Evolutionary conservation across 2,329 filamentous ascomycete species (phyloP), one percentile per base, ranked within the genome.

Genomic region (Rhynchosporium secalis): DNA sequence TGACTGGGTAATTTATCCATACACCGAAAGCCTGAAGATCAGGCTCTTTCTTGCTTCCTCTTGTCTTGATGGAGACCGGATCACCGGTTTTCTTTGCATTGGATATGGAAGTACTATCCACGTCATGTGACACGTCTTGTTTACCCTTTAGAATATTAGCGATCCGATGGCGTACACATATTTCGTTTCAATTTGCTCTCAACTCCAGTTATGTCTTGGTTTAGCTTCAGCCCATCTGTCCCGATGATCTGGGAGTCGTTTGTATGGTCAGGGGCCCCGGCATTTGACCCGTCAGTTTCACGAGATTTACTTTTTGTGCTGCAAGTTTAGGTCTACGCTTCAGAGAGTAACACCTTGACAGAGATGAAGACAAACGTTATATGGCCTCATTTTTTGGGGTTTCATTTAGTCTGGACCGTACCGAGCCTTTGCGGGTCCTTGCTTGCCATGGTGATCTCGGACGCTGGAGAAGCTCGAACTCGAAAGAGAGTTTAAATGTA

Each of bases 231-330:
- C 20, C 20, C 20, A 26, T 10, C 12, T 54, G 36, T 54, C 51
- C 28, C 20, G 36, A 54, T 41, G n/a, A 33, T 54, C 38, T 40
- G 7, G 26, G 6, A 20, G 46, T 48, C 20, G 12, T 40, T 28
- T n/a, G 36, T 41, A 54, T 28, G 51, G 51, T 54, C 36, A 41
- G 20, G 51, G 51, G 10, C 38, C 20, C 7, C 51, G 51, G 51
- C 36, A 54, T 20, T 54, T 40, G 36, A 26, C 9, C 40, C 51
- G 7, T 41, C 33, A 33, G 20, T 20, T 41, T 20, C 49, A 52
- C 49, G 51, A 41, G 40, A 33, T 41, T 54, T 54, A 29, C 36
- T 4, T 54, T 29, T 41, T n/a, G 46, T 20, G n/a, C 15, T 28
- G 49, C 51, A 54, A 20, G 2, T 40, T 40, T 29, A 31, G 7